Evolutionary conservation across 768 basidiomycete genomes (phyloP), one percentile per base, ranked within the genome.

Genomic region (Paxillus rubicundulus): DNA sequence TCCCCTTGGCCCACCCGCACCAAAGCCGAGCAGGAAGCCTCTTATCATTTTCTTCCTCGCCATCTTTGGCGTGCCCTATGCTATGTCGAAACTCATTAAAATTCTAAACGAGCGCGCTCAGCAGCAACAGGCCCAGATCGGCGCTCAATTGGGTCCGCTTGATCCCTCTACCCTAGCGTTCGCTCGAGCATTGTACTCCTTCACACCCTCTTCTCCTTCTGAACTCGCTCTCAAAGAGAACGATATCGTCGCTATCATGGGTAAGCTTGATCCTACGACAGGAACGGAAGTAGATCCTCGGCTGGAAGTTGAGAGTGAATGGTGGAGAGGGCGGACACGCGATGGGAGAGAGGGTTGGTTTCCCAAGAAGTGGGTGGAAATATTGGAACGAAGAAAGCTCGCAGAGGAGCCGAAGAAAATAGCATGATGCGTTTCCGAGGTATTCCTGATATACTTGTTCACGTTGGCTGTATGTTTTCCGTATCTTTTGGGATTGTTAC

Each of bases 301-400:
- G 20, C 72, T 85, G 17, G 77, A 84, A 49, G 66, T 74, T 21
- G 72, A 76, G 50, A 82, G 77, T 5, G 94, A 93, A 52, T 98
- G 95, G 95, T 98, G 93, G 94, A 86, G 84, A 68, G 95, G 95
- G 1, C 79, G 95, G 42, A 94, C 90, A 54, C 77, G 95, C 52
- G 94, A 97, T 58, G 95, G 95, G 0, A 77, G 87, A 59, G 85
- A 90, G 59, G 95, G 95, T 0, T 98, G 93, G 92, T 97, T 98
- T 79, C 95, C 95, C 2, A 80, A 76, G 52, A 92, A 88, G 58
- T 95, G 88, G 81, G 92, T 95, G 4, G 82, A 92, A 67, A 75
- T 88, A 4, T 69, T 89, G 50, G 82, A 78, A 62, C 74, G 79
- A 62, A 67, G 63, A 61, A 74, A 71, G 49, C 50, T 55, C 1